Base-by-base conservation (phyloP, 1,139 yeast species). In the Meyerozyma carpophila region DNA sequence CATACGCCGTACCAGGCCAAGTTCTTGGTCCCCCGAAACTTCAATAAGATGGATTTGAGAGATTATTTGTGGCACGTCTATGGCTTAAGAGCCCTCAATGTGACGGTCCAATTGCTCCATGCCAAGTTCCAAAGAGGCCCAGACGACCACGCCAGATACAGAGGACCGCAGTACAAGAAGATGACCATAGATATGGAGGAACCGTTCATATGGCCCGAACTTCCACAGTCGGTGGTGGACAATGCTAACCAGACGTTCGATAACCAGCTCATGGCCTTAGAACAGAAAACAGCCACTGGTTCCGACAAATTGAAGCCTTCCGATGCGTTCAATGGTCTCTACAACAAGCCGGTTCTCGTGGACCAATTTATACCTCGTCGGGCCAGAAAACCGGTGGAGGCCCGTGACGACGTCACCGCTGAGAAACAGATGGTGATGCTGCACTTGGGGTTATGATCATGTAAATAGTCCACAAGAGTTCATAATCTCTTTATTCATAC, bases 1-100 rank as follows among this genome's bases (percentile, higher is more conserved):
- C 95, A 88, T 65, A 87, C 96, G 1, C 98, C 98, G 42, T 89
- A 84, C 66, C 97, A 90, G 64, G 97, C 97, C 41, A 90, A 89
- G 64, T 91, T 91, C 61, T 79, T 87, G 52, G 97, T 91, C 28
- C 97, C 98, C 21, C 81, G 88, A 59, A 80, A 87, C 47, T 89
- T 90, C 74, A 91, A 91, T 69, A 89, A 89, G 64, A 73, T 90
- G 68, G 97, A 90, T 60, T 74, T 91, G 53, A 77, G 97, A 63
- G 98, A 91, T 68, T 91, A 91, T 59, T 73, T 91, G 52, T 91
- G 84, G 79, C 82, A 90, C 58, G 73, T 91, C 5, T 91, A 91
- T 58, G 95, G 95, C 2, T 73, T 91, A 52, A 76, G 96, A 56
- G 96, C 95, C 0, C 75, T 89, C 61, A 88, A 87, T 60, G 79